Conservation (phyloP, 345 rosid genomes). For the Populus tremula region DNA sequence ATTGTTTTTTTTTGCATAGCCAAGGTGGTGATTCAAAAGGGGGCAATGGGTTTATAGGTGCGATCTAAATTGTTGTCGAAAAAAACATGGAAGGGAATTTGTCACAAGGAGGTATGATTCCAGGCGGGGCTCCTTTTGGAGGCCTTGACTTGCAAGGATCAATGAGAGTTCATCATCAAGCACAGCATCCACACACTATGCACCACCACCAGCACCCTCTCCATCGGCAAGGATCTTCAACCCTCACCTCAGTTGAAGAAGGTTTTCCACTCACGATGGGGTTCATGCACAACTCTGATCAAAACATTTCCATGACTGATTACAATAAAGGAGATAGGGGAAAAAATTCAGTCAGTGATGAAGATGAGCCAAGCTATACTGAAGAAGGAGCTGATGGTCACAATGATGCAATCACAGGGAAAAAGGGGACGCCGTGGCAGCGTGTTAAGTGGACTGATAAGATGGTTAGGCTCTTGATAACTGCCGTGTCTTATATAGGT, state of each 20-base stretch:
- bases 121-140: conserved; percentile 59
- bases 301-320: conserved; percentile 38
- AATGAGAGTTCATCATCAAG: conserved; percentile 52
- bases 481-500: conserved; percentile 81
- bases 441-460: conserved; percentile 94
- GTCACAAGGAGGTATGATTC: conserved; percentile 64
- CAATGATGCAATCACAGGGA: conserved; percentile 47
- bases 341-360: conserved; percentile 68
- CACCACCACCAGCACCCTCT: conserved; percentile 50
- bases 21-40: not conserved
- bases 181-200: conserved; percentile 44
- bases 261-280: conserved; percentile 74
- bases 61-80: conserved; percentile 16
- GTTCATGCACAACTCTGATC: conserved; percentile 58
- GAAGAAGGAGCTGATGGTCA: conserved; percentile 70
- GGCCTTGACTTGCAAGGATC: conserved; percentile 76
- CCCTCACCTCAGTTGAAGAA: conserved; percentile 47
- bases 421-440: conserved; percentile 81
- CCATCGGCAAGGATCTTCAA: conserved; percentile 42
- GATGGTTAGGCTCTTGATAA: conserved; percentile 87
- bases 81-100: conserved; percentile 63
- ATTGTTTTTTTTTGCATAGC: not conserved
- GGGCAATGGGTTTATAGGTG: conserved; percentile 15
- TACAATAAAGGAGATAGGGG: conserved; percentile 57
- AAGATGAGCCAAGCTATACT: conserved; percentile 71